Percentiles rank a stretch among this genome's conserved stretches.
phyloP scores from a whole-genome alignment of 192 early-diverging fungal species.

The Radiomyces spectabilis region DNA sequence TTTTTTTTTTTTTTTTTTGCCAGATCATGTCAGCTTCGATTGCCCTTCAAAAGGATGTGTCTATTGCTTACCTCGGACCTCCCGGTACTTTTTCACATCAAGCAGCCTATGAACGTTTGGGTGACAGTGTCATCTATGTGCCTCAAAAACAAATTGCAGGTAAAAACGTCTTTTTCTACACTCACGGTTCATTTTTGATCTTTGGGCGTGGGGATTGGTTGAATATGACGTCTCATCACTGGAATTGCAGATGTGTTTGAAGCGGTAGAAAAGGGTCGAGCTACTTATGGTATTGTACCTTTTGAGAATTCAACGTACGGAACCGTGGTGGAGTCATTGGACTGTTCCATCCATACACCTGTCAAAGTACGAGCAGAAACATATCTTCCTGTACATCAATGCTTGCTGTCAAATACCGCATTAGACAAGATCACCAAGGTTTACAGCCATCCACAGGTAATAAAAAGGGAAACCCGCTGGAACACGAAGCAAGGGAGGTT shows the following conservation, averaged over 20 bases:
- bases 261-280: conserved; percentile 61
- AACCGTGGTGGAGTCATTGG: conserved; percentile 77
- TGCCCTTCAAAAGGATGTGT: conserved; percentile 68
- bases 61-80: conserved; percentile 88
- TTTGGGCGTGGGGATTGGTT: too few relatives aligned
- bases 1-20: background rate
- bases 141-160: conserved; percentile 55
- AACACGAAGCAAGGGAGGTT: too few relatives aligned
- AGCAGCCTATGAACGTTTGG: conserved; percentile 71
- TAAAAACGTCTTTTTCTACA: too few relatives aligned
- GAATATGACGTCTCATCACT: too few relatives aligned
- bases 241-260: conserved; percentile 59
- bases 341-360: conserved; percentile 60
- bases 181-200: background rate
- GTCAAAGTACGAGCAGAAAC: conserved; percentile 71
- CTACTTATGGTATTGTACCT: conserved; percentile 88
- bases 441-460: conserved; percentile 61
- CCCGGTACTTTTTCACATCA: conserved; percentile 88
- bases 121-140: conserved; percentile 68
- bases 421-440: conserved; percentile 65
- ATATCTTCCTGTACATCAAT: conserved; percentile 79
- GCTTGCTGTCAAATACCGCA: conserved; percentile 64
- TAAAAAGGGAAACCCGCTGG: too few relatives aligned
- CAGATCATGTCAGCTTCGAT: conserved; percentile 91
- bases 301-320: conserved; percentile 94